Percentiles rank a stretch among this genome's conserved stretches.
These are phyloP conservation scores for Arthrobotrys sinensis DNA, from an alignment of 2,329 filamentous ascomycete genomes.

Conservation along the genomic window DNA sequence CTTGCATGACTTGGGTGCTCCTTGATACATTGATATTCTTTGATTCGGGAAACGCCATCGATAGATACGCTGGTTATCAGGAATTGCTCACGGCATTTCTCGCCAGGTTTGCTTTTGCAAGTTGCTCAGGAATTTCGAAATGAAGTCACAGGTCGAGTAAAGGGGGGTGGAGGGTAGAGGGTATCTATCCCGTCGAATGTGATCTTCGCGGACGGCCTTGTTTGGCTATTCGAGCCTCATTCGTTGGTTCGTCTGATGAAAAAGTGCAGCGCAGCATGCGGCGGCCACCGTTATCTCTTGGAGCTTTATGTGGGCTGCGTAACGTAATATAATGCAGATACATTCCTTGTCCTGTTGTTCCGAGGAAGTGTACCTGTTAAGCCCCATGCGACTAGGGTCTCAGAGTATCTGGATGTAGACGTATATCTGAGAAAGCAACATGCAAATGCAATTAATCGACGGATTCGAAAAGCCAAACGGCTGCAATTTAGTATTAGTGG, in stretches of 20 bases:
- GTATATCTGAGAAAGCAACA: constrained; percentile 5
- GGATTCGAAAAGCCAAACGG: constrained; percentile 31
- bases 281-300: constrained; percentile 52
- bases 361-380: constrained; percentile 27
- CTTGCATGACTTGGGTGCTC: constrained; percentile 41
- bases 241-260: constrained; percentile 56
- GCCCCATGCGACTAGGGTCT: background rate
- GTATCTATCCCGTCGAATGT: constrained; percentile 6
- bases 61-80: constrained; percentile 24
- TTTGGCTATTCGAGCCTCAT: constrained; percentile 56
- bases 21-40: background rate
- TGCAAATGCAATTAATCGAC: constrained; percentile 32
- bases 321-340: constrained; percentile 34
- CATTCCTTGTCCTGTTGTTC: constrained; percentile 23
- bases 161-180: constrained; percentile 1
- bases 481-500: constrained; percentile 18
- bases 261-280: constrained; percentile 35
- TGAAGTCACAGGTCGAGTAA: constrained; percentile 12
- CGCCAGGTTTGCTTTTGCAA: background rate
- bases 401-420: constrained; percentile 12
- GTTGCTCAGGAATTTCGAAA: background rate
- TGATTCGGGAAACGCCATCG: constrained; percentile 10
- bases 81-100: constrained; percentile 25
- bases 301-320: constrained; percentile 40
- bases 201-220: constrained; percentile 37